Evolutionary conservation across 805 yeast genomes (phyloP).

Genomic region (Blastobotrys muscicola): DNA sequence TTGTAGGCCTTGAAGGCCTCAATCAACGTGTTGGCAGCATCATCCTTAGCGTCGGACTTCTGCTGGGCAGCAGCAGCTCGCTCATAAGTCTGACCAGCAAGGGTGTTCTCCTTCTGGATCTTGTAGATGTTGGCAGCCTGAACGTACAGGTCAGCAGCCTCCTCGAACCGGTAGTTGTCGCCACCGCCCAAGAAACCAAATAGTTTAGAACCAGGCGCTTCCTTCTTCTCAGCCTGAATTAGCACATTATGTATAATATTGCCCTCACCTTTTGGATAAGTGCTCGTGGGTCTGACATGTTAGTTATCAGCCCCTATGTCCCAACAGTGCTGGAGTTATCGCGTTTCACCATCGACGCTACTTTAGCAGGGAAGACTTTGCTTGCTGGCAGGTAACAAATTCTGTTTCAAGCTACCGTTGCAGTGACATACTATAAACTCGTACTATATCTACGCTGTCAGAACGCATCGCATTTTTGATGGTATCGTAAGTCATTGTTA

Average conservation of each 20-base stretch:
- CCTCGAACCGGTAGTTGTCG: slow-evolving; percentile 61
- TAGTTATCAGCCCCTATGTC: no score
- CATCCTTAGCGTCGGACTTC: slow-evolving; percentile 71
- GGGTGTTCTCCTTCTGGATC: slow-evolving; percentile 52
- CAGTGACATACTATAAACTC: no score
- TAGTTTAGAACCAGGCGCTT: slow-evolving; percentile 37
- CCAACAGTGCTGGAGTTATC: no score
- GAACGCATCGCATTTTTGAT: no score
- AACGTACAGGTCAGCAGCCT: slow-evolving; percentile 80
- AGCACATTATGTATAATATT: neutral
- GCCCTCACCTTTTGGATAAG: neutral
- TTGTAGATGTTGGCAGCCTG: slow-evolving; percentile 92
- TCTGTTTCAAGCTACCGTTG: no score
- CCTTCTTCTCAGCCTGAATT: slow-evolving; percentile 56
- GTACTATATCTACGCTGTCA: no score
- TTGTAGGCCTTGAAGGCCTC: slow-evolving; percentile 88
- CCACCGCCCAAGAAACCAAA: slow-evolving; percentile 45
- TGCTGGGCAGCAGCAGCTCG: slow-evolving; percentile 77
- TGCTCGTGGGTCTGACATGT: neutral
- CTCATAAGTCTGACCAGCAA: slow-evolving; percentile 78
- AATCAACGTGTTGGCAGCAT: slow-evolving; percentile 79
- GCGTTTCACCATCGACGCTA: no score
- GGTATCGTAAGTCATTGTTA: no score
- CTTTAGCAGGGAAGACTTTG: no score
- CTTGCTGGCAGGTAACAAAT: no score